A percentile compares a stretch with the other conserved stretches of the same genome.
These are phyloP conservation scores for Epichloe gansuensis DNA, from an alignment of 2,329 filamentous ascomycete genomes.

Conservation along the genomic window DNA sequence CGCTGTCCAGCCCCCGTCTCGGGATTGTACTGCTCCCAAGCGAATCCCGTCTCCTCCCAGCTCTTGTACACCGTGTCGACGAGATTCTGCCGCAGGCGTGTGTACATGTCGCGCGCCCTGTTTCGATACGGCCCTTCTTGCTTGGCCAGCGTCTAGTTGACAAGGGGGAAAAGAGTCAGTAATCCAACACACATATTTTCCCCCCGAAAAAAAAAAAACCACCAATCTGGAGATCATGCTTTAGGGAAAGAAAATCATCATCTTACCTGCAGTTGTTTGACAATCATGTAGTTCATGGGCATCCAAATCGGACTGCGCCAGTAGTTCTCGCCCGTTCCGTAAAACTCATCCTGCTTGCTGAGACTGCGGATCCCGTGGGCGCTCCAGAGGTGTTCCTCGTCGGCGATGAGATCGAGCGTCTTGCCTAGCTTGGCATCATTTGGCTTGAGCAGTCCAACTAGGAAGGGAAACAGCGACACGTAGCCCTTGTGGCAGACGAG, in stretches of 20 bases:
- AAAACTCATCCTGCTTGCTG: conserved; percentile 69
- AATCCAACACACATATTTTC: background rate
- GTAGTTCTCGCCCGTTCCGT: conserved; percentile 90
- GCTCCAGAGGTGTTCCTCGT: conserved; percentile 83
- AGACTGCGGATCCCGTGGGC: conserved; percentile 78
- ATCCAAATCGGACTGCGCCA: conserved; percentile 94
- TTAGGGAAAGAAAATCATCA: too few species aligned
- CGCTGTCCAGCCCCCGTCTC: conserved; percentile 88
- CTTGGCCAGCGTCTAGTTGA: conserved; percentile 45
- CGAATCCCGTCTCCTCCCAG: conserved; percentile 88
- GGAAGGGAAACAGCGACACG: conserved; percentile 82
- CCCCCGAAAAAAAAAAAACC: background rate
- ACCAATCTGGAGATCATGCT: too few species aligned
- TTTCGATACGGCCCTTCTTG: conserved; percentile 54
- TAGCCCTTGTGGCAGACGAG: conserved; percentile 97
- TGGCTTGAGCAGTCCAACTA: conserved; percentile 64
- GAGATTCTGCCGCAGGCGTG: conserved; percentile 64
- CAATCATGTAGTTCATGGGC: conserved; percentile 83
- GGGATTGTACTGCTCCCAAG: conserved; percentile 97
- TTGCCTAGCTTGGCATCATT: conserved; percentile 63
- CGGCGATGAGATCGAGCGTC: conserved; percentile 63
- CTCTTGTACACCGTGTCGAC: conserved; percentile 78
- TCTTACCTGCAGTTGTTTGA: conserved; percentile 64
- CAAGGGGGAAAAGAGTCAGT: background rate
- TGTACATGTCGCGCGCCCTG: conserved; percentile 63